Conservation (phyloP, 2,329 filamentous ascomycete genomes). For the Nemania sp. region DNA sequence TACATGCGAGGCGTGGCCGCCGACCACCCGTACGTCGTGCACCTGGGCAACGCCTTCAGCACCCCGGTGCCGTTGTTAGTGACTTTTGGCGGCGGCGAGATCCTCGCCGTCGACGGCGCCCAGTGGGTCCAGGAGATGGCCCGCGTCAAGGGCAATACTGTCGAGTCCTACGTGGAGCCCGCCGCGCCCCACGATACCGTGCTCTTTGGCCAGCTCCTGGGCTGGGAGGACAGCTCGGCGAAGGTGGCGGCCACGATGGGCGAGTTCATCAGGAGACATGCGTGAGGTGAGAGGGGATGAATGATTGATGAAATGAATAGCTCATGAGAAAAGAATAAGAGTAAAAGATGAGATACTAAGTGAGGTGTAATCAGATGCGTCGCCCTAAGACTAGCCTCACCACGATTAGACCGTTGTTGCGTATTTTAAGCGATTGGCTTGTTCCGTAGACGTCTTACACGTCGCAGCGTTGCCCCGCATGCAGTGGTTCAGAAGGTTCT, state of each 20-base stretch:
- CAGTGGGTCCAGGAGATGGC: constrained; percentile 61
- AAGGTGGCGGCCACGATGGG: constrained; percentile 31
- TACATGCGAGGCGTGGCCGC: constrained; percentile 38
- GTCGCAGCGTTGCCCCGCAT: no score
- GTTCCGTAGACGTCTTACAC: no score
- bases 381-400: no score
- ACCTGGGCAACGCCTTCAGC: constrained; percentile 31
- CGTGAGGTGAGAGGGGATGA: background rate
- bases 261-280: constrained; percentile 28
- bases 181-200: constrained; percentile 51
- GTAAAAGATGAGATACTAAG: no score
- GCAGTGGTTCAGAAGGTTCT: no score
- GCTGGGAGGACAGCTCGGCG: constrained; percentile 44
- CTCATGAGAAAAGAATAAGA: no score
- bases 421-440: no score
- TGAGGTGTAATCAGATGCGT: no score
- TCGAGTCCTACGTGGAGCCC: constrained; percentile 46
- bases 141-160: constrained; percentile 24
- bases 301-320: background rate
- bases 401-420: no score
- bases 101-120: constrained; percentile 45
- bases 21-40: constrained; percentile 41
- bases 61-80: constrained; percentile 31
- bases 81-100: constrained; percentile 31
- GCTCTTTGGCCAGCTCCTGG: constrained; percentile 43